These are phyloP conservation scores for Paecilomyces dactylethromorphus DNA, from an alignment of 2,329 filamentous ascomycete species.

Conservation along the genomic window DNA sequence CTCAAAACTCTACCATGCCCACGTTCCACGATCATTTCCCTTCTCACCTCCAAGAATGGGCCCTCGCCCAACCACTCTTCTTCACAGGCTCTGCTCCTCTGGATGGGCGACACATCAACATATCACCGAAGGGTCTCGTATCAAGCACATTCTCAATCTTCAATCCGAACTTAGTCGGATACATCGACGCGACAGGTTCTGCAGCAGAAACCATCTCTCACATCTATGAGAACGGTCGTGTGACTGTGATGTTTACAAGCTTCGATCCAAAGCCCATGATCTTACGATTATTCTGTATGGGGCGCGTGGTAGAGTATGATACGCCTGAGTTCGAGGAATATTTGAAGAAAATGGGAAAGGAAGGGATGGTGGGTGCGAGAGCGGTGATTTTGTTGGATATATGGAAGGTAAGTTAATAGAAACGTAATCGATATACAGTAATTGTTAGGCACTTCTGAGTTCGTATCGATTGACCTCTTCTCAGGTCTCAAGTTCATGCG, in stretches of 20 bases:
- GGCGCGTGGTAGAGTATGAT: constrained; percentile 55
- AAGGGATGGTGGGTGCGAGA: constrained; percentile 44
- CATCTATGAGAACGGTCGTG: constrained; percentile 67
- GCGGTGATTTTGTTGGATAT: constrained; percentile 58
- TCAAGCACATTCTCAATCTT: constrained; percentile 58
- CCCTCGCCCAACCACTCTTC: constrained; percentile 63
- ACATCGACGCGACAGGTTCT: constrained; percentile 68
- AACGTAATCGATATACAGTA: constrained; percentile 20
- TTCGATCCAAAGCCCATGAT: constrained; percentile 57
- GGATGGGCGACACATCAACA: constrained; percentile 63
- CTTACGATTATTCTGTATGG: constrained; percentile 57
- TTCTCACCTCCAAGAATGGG: constrained; percentile 55
- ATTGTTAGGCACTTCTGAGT: too few species aligned
- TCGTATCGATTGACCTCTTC: too few species aligned
- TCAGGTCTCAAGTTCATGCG: constrained; percentile 36
- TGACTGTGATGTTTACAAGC: constrained; percentile 68
- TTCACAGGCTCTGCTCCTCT: constrained; percentile 68
- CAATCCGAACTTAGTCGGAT: constrained; percentile 54
- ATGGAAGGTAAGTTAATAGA: constrained; percentile 54
- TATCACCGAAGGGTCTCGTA: constrained; percentile 67
- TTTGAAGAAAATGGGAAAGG: constrained; percentile 39
- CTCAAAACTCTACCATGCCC: constrained; percentile 39
- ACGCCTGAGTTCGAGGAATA: constrained; percentile 43
- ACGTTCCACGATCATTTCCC: constrained; percentile 53
- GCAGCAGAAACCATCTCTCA: constrained; percentile 72